Base-by-base conservation (phyloP, 2,329 filamentous ascomycete species). In the Canariomyces notabilis region DNA sequence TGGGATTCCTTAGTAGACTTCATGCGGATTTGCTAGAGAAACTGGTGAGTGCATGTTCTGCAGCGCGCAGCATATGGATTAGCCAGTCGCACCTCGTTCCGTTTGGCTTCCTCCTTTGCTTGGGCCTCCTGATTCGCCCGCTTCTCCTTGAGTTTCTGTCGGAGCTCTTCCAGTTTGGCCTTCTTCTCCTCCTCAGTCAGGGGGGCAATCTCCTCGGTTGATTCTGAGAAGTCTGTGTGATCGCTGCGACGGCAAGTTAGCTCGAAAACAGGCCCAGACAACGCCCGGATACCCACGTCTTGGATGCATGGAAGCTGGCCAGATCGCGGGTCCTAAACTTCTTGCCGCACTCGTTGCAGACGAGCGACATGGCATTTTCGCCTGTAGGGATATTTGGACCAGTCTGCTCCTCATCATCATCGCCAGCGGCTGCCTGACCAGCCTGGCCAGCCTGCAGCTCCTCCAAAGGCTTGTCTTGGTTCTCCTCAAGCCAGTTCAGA, bases 331-430 rank as follows among this genome's bases (percentile, higher is more conserved):
- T 88, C 56, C 87, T 79, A 68, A 98, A 94, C 63, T 82, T 85
- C 76, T 95, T 96, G 62, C 86, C 85, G 63, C 93, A 98, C 46
- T 96, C 91, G 55, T 95, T 93, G 76, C 93, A 98, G 41, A 94
- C 77, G 45, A 97, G 80, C 39, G 89, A 95, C 60, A 82, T 79
- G 46, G 89, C 87, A 46, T 79, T 73, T 59, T 84, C 80, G 49
- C 85, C 87, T n/a, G 80, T 76, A 5, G 82, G 77, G 9, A 75
- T 69, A 16, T 68, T 69, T 21, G 71, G 68, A 16, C 73, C 72
- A 2, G 73, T 74, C 7, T 79, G 74, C 2, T 72, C 68, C 3
- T 76, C 68, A 21, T 73, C 75, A 19, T 66, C 63, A 12, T 57
- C 59, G 21, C 61, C 57, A 16, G 58, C 56, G 12, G 62, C 57